Percentiles rank a stretch among this genome's conserved stretches.
Evolutionary conservation across 1,284 basidiomycete genomes (phyloP).

Genomic region (Xerocomus nothofagi): DNA sequence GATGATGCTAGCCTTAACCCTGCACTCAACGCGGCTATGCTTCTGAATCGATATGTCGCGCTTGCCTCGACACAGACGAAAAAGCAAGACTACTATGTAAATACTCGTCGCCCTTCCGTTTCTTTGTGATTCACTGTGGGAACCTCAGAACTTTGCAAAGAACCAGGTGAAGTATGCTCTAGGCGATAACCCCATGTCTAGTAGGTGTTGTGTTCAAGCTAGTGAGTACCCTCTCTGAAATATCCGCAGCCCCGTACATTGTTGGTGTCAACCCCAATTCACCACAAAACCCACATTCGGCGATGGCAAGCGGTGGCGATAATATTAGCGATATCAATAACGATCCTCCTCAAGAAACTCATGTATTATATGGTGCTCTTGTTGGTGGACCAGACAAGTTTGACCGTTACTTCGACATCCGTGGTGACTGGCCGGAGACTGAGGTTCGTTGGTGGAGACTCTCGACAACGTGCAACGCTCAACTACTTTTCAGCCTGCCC

Average conservation of each 20-base stretch:
- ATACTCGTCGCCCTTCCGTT: constrained; percentile 9
- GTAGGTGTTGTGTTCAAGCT: constrained; percentile 27
- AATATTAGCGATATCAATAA: constrained; percentile 70
- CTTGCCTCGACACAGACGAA: constrained; percentile 66
- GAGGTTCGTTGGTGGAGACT: constrained; percentile 47
- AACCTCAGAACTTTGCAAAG: constrained; percentile 61
- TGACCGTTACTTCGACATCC: constrained; percentile 81
- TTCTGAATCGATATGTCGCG: constrained; percentile 74
- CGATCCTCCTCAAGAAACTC: constrained; percentile 65
- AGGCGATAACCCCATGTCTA: constrained; percentile 85
- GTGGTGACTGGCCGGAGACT: constrained; percentile 79
- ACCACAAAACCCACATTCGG: constrained; percentile 86
- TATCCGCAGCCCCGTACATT: constrained; percentile 65
- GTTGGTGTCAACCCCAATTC: constrained; percentile 90
- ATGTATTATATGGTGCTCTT: constrained; percentile 84
- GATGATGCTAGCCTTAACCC: constrained; percentile 81
- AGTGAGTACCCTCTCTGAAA: neutral
- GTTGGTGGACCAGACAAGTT: constrained; percentile 82
- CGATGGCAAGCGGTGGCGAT: constrained; percentile 80
- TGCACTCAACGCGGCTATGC: constrained; percentile 82
- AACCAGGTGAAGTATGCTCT: constrained; percentile 79
- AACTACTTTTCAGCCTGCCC: constrained; percentile 51
- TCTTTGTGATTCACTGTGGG: constrained; percentile 13
- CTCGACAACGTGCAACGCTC: constrained; percentile 6
- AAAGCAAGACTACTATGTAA: constrained; percentile 60